These are phyloP conservation scores for Colletotrichum sp. DNA, from an alignment of 2,329 filamentous ascomycete genomes.

Conservation along the genomic window DNA sequence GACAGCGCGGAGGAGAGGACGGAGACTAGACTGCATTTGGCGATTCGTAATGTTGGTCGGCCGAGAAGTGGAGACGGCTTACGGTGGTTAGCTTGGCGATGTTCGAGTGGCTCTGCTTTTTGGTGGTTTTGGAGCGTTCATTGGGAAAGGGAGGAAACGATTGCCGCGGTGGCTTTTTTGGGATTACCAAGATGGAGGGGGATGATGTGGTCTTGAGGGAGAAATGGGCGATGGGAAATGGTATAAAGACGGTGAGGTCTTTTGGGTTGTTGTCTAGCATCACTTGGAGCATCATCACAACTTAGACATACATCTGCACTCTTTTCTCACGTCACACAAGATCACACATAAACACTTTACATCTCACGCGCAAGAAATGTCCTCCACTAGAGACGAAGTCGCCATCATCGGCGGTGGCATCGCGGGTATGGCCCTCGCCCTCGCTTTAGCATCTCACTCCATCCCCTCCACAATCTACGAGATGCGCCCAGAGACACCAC, in stretches of 20 bases:
- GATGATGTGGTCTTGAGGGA: not conserved
- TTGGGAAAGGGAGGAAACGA: not conserved
- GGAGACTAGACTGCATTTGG: not conserved
- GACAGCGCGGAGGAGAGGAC: not conserved
- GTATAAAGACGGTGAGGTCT: not conserved
- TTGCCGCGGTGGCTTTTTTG: not conserved
- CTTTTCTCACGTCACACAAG: not conserved
- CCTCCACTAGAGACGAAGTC: not conserved
- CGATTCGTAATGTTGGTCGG: not conserved
- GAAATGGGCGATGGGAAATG: not conserved
- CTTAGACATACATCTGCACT: not conserved
- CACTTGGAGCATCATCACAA: not conserved
- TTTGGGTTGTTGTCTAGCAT: not conserved
- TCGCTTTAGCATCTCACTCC: conserved; percentile 55
- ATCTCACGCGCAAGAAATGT: not conserved
- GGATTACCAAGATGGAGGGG: not conserved
- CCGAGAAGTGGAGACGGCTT: conserved; percentile 8
- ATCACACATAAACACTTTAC: not conserved
- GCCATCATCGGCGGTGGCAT: conserved; percentile 19
- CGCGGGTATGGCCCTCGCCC: conserved; percentile 43
- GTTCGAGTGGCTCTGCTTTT: not conserved
- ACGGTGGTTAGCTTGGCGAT: not conserved
- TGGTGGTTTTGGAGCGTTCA: not conserved
- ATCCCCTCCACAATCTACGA: conserved; percentile 60
- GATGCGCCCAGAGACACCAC: conserved; percentile 35